phyloP scores from a whole-genome alignment of 371 early-diverging fungal genomes.

The Rhizopus stolonifer region DNA sequence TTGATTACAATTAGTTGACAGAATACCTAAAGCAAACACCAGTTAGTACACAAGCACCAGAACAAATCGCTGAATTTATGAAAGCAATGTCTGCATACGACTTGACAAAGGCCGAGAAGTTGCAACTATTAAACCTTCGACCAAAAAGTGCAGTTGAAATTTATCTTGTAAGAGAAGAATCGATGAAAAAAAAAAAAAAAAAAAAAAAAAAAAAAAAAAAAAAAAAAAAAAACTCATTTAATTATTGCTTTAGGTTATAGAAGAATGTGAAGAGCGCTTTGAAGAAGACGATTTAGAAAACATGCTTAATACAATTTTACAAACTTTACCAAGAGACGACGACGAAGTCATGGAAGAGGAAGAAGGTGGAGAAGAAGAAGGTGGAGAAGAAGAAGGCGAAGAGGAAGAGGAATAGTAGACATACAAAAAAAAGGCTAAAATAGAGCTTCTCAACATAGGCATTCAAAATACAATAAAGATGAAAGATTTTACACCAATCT shows the following conservation, averaged over 20 bases:
- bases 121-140: slow-evolving; percentile 63
- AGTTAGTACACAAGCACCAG: slow-evolving; percentile 48
- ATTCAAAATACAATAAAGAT: too few species aligned
- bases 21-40: slow-evolving; percentile 51
- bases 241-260: slow-evolving; percentile 53
- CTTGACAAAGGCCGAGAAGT: slow-evolving; percentile 60
- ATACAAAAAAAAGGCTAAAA: too few species aligned
- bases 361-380: slow-evolving; percentile 35
- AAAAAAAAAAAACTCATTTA: too few species aligned
- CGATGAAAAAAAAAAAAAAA: background rate
- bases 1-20: slow-evolving; percentile 32
- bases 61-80: slow-evolving; percentile 44
- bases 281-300: slow-evolving; percentile 46
- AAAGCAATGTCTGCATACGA: slow-evolving; percentile 34
- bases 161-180: slow-evolving; percentile 43
- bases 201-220: too few species aligned
- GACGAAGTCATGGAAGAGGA: slow-evolving; percentile 42
- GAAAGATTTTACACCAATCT: too few species aligned
- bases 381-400: slow-evolving; percentile 19
- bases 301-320: slow-evolving; percentile 34
- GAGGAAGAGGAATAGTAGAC: background rate
- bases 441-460: too few species aligned
- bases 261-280: slow-evolving; percentile 67
- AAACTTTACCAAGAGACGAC: slow-evolving; percentile 46
- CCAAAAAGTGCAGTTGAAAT: slow-evolving; percentile 62